phyloP scores from a whole-genome alignment of 2,329 filamentous ascomycete species.

The Diatrype stigma region DNA sequence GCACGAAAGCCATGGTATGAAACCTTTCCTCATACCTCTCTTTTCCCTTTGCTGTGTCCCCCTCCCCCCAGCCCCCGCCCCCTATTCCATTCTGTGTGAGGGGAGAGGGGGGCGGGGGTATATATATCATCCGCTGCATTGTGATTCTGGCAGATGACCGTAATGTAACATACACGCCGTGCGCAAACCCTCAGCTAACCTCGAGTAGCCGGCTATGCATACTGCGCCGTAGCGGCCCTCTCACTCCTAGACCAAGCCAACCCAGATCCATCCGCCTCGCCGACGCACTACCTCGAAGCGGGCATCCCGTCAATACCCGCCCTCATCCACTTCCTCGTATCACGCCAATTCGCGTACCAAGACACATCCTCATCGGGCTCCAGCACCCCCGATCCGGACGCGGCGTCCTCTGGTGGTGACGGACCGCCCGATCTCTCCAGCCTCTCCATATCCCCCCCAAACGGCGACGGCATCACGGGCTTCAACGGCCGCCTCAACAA shows the following conservation, averaged over 20 bases:
- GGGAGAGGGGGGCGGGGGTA: no score
- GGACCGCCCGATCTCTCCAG: slow-evolving; percentile 29
- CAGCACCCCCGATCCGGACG: slow-evolving; percentile 34
- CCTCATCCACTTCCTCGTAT: slow-evolving; percentile 53
- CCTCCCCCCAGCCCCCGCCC: slow-evolving; percentile 1
- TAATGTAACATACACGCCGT: no score
- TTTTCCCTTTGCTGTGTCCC: background rate
- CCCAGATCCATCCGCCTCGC: slow-evolving; percentile 19
- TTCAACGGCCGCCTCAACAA: slow-evolving; percentile 93
- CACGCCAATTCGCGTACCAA: slow-evolving; percentile 58
- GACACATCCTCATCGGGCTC: slow-evolving; percentile 38
- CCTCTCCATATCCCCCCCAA: slow-evolving; percentile 23
- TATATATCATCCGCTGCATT: no score
- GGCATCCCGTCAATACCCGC: slow-evolving; percentile 35
- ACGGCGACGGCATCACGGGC: slow-evolving; percentile 39
- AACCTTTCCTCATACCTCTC: slow-evolving; percentile 8
- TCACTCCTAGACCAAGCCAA: slow-evolving; percentile 65
- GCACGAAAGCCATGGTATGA: slow-evolving; percentile 77
- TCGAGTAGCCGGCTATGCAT: slow-evolving; percentile 74
- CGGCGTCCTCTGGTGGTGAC: slow-evolving; percentile 17
- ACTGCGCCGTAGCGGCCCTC: slow-evolving; percentile 78
- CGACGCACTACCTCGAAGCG: slow-evolving; percentile 31
- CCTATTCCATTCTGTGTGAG: background rate
- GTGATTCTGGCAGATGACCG: no score
- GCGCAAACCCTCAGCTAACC: slow-evolving; percentile 4